phyloP scores from a whole-genome alignment of 768 basidiomycete genomes.

The Boletus edulis region DNA sequence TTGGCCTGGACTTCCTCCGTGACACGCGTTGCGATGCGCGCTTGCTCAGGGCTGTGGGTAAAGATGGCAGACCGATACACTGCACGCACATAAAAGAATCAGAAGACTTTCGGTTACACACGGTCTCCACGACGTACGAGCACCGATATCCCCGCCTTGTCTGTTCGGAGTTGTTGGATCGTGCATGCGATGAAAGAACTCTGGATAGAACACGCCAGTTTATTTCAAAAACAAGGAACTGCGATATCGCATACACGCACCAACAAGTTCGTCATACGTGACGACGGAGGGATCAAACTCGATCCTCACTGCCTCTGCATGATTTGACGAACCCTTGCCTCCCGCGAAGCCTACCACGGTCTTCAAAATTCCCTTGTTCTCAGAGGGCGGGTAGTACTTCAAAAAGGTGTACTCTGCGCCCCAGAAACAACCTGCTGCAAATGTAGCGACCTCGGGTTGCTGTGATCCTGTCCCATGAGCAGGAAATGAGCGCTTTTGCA shows the following conservation, averaged over 20 bases:
- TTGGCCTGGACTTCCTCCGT: constrained; percentile 73
- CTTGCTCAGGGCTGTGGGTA: constrained; percentile 47
- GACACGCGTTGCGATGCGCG: constrained; percentile 62
- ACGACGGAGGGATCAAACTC: constrained; percentile 81
- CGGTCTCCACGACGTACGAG: constrained; percentile 50
- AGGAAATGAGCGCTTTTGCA: constrained; percentile 10
- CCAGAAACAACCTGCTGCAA: constrained; percentile 74
- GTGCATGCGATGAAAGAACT: constrained; percentile 94
- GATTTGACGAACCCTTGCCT: constrained; percentile 50
- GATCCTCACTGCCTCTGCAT: constrained; percentile 83
- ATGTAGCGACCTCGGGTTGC: constrained; percentile 42
- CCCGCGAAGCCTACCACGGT: constrained; percentile 82
- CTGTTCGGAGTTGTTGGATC: constrained; percentile 83
- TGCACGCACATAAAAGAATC: constrained; percentile 23
- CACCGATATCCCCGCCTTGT: constrained; percentile 76
- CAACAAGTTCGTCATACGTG: constrained; percentile 82
- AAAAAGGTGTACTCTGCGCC: constrained; percentile 86
- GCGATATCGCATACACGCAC: constrained; percentile 40
- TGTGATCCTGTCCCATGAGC: constrained; percentile 39
- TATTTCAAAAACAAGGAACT: neutral
- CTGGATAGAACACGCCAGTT: constrained; percentile 39
- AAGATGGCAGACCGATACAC: constrained; percentile 97
- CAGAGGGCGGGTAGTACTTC: constrained; percentile 67
- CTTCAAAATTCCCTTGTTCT: constrained; percentile 72
- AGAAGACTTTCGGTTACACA: neutral